Percentiles rank a stretch among this genome's conserved stretches.
These are phyloP conservation scores for Xylaria bambusicola DNA, from an alignment of 495 filamentous ascomycete species.

Conservation along the genomic window DNA sequence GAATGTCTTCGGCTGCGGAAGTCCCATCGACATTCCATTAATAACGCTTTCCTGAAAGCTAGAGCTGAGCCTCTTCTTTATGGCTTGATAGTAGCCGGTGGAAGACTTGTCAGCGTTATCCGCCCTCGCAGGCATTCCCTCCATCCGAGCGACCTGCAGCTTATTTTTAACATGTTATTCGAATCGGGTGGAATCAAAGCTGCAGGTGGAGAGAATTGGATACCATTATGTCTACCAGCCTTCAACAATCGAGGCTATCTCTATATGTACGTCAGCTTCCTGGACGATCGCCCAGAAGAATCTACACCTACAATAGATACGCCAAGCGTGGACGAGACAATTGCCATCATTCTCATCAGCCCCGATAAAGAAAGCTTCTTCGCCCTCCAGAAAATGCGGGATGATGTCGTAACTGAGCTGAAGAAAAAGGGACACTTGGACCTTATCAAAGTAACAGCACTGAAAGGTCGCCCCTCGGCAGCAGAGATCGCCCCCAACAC, in stretches of 20 bases:
- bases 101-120: conserved; percentile 89
- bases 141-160: conserved; percentile 91
- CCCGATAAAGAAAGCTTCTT: conserved; percentile 92
- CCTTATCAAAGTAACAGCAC: conserved; percentile 71
- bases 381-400: conserved; percentile 81
- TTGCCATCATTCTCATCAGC: conserved; percentile 91
- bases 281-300: conserved; percentile 48
- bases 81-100: conserved; percentile 91
- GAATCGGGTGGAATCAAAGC: conserved; percentile 82
- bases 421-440: conserved; percentile 73
- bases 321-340: conserved; percentile 63
- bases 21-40: conserved; percentile 80
- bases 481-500: conserved; percentile 79
- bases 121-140: conserved; percentile 93
- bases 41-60: conserved; percentile 78
- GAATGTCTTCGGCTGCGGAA: conserved; percentile 90
- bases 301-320: conserved; percentile 21
- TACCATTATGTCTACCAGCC: conserved; percentile 90
- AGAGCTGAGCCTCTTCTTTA: conserved; percentile 79
- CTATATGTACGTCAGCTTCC: conserved; percentile 98
- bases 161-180: conserved; percentile 99
- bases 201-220: conserved; percentile 95
- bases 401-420: conserved; percentile 74
- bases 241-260: conserved; percentile 98
- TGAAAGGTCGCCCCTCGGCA: conserved; percentile 64